Percentiles rank a stretch among this genome's conserved stretches.
phyloP scores from a whole-genome alignment of 768 basidiomycete genomes.

The Daedaleopsis nitida region DNA sequence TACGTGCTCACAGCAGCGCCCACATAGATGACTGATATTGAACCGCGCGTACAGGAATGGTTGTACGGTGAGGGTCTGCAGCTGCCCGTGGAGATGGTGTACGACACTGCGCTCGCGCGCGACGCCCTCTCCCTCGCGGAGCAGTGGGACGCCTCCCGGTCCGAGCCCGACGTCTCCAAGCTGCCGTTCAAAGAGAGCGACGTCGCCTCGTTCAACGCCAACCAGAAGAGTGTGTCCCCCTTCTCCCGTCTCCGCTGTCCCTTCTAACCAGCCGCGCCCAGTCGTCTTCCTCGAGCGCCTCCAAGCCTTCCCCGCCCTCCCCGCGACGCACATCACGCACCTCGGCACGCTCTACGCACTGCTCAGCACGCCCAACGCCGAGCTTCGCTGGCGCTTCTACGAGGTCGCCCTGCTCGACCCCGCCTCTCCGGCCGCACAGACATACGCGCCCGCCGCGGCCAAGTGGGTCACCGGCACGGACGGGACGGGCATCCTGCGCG shows the following conservation, averaged over 20 bases:
- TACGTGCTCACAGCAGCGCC: constrained; percentile 34
- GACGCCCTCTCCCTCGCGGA: constrained; percentile 72
- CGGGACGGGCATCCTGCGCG: constrained; percentile 63
- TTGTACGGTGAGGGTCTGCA: constrained; percentile 75
- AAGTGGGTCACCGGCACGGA: constrained; percentile 70
- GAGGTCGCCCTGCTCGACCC: constrained; percentile 62
- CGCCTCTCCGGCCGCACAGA: constrained; percentile 45
- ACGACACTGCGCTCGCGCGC: constrained; percentile 71
- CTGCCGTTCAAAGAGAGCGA: constrained; percentile 63
- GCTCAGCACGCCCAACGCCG: constrained; percentile 66
- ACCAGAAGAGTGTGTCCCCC: constrained; percentile 65
- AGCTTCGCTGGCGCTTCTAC: constrained; percentile 81
- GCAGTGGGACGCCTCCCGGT: constrained; percentile 70
- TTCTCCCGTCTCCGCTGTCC: not conserved
- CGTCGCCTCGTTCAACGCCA: constrained; percentile 64
- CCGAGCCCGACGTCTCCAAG: constrained; percentile 41
- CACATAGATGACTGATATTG: not conserved
- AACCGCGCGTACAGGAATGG: constrained; percentile 58
- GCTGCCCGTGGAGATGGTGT: constrained; percentile 74
- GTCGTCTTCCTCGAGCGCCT: constrained; percentile 87
- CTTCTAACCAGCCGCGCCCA: constrained; percentile 27
- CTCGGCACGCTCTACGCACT: constrained; percentile 57
- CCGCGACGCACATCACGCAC: constrained; percentile 55
- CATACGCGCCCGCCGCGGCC: constrained; percentile 55
- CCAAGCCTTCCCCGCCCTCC: constrained; percentile 61